Evolutionary conservation across 306 rosid genomes (phyloP).

Genomic region (Lathyrus tuberosus): DNA sequence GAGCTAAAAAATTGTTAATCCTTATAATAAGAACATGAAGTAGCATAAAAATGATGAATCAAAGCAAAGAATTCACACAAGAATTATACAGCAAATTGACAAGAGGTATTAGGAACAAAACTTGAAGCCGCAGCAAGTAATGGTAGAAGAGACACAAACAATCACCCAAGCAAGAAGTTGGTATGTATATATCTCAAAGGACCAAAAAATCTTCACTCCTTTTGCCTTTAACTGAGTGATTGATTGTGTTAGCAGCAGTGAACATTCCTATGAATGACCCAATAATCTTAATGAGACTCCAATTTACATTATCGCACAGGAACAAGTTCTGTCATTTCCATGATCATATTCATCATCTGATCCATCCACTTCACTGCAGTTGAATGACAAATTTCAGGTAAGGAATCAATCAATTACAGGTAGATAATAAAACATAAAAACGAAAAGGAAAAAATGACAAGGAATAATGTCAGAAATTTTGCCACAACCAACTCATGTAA

Average conservation of each 20-base stretch:
- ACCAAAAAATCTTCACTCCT: constrained; percentile 47
- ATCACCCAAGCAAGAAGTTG: constrained; percentile 44
- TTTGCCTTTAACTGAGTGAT: constrained; percentile 44
- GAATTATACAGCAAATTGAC: constrained; percentile 59
- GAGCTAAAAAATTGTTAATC: constrained; percentile 35
- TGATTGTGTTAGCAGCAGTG: constrained; percentile 47
- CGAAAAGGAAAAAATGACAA: not conserved
- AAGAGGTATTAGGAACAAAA: constrained; percentile 59
- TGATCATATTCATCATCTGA: constrained; percentile 81
- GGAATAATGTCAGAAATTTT: constrained; percentile 14
- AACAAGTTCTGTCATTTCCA: constrained; percentile 78
- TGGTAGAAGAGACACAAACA: constrained; percentile 57
- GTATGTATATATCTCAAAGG: constrained; percentile 33
- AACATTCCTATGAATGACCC: constrained; percentile 43
- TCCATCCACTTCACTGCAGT: constrained; percentile 81
- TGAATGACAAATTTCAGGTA: constrained; percentile 45
- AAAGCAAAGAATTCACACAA: constrained; percentile 59
- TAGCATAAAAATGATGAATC: constrained; percentile 56
- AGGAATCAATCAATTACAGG: constrained; percentile 35
- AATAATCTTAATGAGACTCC: constrained; percentile 42
- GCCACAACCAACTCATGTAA: constrained; percentile 17
- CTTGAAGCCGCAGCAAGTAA: constrained; percentile 66
- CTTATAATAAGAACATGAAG: constrained; percentile 44
- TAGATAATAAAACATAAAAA: constrained; percentile 14
- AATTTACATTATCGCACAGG: constrained; percentile 80